Conservation (phyloP, 306 rosid species). For the Prunus campanulata region DNA sequence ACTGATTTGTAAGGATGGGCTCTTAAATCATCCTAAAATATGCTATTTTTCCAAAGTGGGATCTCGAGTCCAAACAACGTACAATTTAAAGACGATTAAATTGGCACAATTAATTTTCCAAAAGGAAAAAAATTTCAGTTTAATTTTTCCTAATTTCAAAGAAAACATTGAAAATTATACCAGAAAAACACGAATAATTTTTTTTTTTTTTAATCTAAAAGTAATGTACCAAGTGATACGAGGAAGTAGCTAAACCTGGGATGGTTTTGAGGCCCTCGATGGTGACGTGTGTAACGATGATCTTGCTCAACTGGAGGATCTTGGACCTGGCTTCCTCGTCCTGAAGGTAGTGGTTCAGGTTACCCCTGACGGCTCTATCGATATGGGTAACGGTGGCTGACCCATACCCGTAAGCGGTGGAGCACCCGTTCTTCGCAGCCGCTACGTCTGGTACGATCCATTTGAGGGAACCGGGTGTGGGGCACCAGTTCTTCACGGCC, state of each 20-base stretch:
- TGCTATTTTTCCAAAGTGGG: too few relatives aligned
- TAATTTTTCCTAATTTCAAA: too few relatives aligned
- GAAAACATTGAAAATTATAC: too few relatives aligned
- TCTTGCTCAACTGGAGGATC: not conserved
- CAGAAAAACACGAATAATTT: too few relatives aligned
- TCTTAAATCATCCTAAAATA: too few relatives aligned
- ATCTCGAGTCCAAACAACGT: too few relatives aligned
- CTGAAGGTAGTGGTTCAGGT: not conserved
- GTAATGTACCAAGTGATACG: not conserved
- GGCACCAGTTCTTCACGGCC: not conserved
- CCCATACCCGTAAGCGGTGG: slow-evolving; percentile 2
- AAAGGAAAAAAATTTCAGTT: not conserved
- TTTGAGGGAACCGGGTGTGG: not conserved
- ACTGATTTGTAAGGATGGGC: too few relatives aligned
- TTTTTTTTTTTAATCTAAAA: too few relatives aligned
- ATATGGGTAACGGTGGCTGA: slow-evolving; percentile 2
- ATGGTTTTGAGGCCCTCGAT: slow-evolving; percentile 6
- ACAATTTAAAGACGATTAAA: not conserved
- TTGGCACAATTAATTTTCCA: not conserved
- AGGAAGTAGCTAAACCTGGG: slow-evolving; percentile 5
- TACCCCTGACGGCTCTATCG: not conserved
- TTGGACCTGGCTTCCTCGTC: not conserved
- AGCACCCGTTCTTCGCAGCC: not conserved
- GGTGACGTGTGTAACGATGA: not conserved
- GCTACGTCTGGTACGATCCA: slow-evolving; percentile 5